Conservation (phyloP, 148 eudicot species). For the Rhododendron williamsianum region DNA sequence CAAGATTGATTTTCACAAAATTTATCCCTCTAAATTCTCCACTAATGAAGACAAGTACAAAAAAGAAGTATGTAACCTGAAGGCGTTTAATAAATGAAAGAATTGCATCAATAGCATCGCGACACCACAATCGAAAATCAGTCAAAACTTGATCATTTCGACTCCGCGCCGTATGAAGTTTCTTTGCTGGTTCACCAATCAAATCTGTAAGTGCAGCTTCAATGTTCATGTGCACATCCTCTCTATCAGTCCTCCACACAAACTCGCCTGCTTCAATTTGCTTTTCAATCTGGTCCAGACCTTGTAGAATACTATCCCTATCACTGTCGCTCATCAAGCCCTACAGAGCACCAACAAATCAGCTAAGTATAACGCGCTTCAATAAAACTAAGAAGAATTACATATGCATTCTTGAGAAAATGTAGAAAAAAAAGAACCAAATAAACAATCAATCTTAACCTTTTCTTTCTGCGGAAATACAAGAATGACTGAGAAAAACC, state of each 20-base stretch:
- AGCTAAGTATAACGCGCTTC: slow-evolving; percentile 4
- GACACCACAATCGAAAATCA: slow-evolving; percentile 95
- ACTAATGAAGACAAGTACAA: background rate
- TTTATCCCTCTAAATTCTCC: background rate
- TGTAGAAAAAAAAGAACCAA: background rate
- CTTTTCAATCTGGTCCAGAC: slow-evolving; percentile 66
- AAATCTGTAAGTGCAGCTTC: slow-evolving; percentile 97
- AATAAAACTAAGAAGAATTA: background rate
- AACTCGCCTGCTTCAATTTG: slow-evolving; percentile 81
- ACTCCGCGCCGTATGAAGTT: slow-evolving; percentile 97
- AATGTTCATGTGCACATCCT: slow-evolving; percentile 99
- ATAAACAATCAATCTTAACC: background rate
- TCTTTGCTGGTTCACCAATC: slow-evolving; percentile 99
- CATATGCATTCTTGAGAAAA: background rate
- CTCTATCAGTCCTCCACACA: slow-evolving; percentile 92
- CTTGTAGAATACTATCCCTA: slow-evolving; percentile 61
- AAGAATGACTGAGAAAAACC: slow-evolving; percentile 1
- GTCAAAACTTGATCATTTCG: slow-evolving; percentile 97
- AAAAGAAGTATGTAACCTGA: slow-evolving; percentile 49
- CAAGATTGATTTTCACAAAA: background rate
- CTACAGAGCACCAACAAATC: slow-evolving; percentile 31
- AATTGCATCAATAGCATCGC: slow-evolving; percentile 77
- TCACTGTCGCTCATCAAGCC: slow-evolving; percentile 63
- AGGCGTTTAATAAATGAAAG: slow-evolving; percentile 48
- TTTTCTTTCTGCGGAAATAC: background rate